Evolutionary conservation across 1,139 yeast species (phyloP), one percentile per base, ranked within the genome.

Genomic region (Geotrichum cucujoidarum): DNA sequence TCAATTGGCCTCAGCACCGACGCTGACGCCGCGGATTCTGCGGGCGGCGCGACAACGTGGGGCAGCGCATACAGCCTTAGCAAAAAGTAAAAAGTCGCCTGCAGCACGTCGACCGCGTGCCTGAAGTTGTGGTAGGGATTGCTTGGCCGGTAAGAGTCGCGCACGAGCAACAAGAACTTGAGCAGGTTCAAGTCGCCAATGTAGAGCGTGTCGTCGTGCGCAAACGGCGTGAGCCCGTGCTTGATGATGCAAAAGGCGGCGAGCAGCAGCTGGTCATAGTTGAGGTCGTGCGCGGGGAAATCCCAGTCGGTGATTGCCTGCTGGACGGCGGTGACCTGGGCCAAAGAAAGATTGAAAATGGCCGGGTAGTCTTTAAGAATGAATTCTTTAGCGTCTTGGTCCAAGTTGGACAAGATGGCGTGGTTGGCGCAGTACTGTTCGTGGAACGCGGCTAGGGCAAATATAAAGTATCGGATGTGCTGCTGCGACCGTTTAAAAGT

Each of bases 61-160:
- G 78, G 78, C 43, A 78, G 61, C 51, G 77, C 74, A 16, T 70
- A 69, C 52, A 81, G 67, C 43, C 74, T 64, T 4, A 77, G 64
- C 34, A 83, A 65, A 55, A 80, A 81, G 62, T 76, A 81, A 66
- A 82, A 83, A 44, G 92, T 80, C 1, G 95, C 96, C 68, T 92
- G 98, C 62, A 90, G 70, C 5, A 92, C 98, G 68, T 92, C 98
- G 14, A 88, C 86, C 0, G 96, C 97, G 68, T 92, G 98, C 57
- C 95, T 78, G 63, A 89, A 92, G 68, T 90, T 90, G 69, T 92
- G 98, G 70, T 90, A 92, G 6, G 92, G 88, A 62, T 90, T 89
- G 1, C 88, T 88, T 56, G 79, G 78, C 60, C 84, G 81, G 64
- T 92, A 92, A 40, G 86, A 77, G 59, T 85, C 85, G 55, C 95